Percentiles rank a stretch among this genome's conserved stretches.
Conservation (phyloP, 805 yeast genomes). For the Saccharomycopsis sp. region DNA sequence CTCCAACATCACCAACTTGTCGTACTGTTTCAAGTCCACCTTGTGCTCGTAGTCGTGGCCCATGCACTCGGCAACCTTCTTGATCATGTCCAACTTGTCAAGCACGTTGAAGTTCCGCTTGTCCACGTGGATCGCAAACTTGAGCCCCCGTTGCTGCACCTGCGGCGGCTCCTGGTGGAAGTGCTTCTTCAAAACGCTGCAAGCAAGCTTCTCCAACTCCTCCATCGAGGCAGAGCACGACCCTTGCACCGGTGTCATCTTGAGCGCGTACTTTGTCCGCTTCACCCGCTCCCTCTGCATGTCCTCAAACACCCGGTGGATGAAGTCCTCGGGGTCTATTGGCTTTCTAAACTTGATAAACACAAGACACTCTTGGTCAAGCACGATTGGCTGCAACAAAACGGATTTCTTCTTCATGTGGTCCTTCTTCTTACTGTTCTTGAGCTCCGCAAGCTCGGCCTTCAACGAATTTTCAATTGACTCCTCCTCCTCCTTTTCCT, state of each 20-base stretch:
- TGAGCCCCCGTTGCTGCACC: conserved; percentile 28
- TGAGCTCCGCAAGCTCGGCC: conserved; percentile 58
- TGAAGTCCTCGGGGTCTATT: conserved; percentile 67
- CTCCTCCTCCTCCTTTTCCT: conserved; percentile 20
- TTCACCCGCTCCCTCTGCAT: conserved; percentile 42
- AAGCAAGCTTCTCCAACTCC: conserved; percentile 54
- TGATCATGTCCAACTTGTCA: conserved; percentile 65
- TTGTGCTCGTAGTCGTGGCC: conserved; percentile 62
- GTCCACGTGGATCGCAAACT: conserved; percentile 74
- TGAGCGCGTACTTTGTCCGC: conserved; percentile 65
- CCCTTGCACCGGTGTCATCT: conserved; percentile 68
- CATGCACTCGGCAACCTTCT: conserved; percentile 59
- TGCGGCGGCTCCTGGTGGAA: conserved; percentile 44
- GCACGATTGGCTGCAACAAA: conserved; percentile 48
- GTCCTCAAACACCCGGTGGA: conserved; percentile 53
- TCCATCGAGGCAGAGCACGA: conserved; percentile 67
- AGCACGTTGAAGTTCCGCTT: conserved; percentile 71
- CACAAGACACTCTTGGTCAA: conserved; percentile 75
- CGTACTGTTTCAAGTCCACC: conserved; percentile 74
- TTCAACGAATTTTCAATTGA: conserved; percentile 71
- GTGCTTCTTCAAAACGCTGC: conserved; percentile 54
- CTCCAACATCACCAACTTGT: conserved; percentile 72
- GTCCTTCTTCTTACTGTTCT: conserved; percentile 37
- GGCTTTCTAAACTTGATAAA: conserved; percentile 78
- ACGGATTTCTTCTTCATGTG: conserved; percentile 30